Evolutionary conservation across 495 filamentous ascomycete genomes (phyloP), one percentile per base, ranked within the genome.

Genomic region (Bombardia bombarda): DNA sequence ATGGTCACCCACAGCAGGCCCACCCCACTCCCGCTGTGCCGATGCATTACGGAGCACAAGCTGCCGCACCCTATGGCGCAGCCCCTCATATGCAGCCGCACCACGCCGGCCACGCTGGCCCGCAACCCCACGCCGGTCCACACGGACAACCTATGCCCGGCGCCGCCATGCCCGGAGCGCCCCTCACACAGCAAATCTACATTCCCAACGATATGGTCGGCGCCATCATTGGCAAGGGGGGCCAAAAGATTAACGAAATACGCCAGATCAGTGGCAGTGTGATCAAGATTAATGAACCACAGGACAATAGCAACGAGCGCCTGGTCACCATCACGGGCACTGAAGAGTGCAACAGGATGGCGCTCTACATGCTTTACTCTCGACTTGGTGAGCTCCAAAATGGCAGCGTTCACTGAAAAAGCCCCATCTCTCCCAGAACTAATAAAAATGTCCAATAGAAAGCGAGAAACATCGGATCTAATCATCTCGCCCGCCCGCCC

Each of bases 201-300:
- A 98, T 98, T 57, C 92, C 92, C 33, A 98, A 98, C 62, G 92
- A 98, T 57, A 98, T 98, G 92, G 92, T 98, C 40, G 92, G 92
- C 38, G 92, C 92, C 36, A 98, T 98, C 54, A 98, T 98, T 55
- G 92, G 92, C 46, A 98, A 98, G 69, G 93, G 92, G 43, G 92
- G 92, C 47, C 86, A 88, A 19, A 98, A 98, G 79, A 98, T 98
- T 73, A 98, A 98, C 59, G 92, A 98, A 69, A 98, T 98, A 47
- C 81, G 92, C 43, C 87, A 93, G 53, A 76, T 98, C 52, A 93
- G 86, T 55, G 93, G 93, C 47, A 97, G 92, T 65, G 90, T 97
- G 10, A 98, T 98, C 61, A 98, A 98, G 77, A 98, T 98, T 72
- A 98, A 98, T 62, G 92, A 98, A 59, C 92, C 92, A 0, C 90